phyloP scores from a whole-genome alignment of 2,329 filamentous ascomycete genomes.

The Beauveria australis region DNA sequence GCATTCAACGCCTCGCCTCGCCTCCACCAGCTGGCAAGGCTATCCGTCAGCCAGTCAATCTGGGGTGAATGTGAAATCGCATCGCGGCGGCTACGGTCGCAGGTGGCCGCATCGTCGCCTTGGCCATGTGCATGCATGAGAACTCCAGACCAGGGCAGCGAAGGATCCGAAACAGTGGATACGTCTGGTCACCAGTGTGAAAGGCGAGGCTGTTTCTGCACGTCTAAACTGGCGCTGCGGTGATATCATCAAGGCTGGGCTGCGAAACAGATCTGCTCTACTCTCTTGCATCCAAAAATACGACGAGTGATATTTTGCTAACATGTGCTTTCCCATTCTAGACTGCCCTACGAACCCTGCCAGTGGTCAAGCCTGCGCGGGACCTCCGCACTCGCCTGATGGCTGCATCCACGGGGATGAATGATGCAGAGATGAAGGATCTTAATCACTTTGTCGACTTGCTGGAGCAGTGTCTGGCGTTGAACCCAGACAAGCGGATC shows the following conservation, averaged over 20 bases:
- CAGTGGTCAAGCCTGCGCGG: constrained; percentile 65
- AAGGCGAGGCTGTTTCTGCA: neutral
- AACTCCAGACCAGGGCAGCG: neutral
- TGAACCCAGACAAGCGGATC: constrained; percentile 89
- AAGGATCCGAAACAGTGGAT: constrained; percentile 6
- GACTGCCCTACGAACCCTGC: constrained; percentile 60
- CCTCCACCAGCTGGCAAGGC: neutral
- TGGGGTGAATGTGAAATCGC: neutral
- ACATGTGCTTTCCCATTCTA: constrained; percentile 23
- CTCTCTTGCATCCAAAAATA: neutral
- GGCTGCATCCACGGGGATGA: constrained; percentile 65
- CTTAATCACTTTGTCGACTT: constrained; percentile 79
- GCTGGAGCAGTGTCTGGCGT: constrained; percentile 75
- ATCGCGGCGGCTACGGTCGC: constrained; percentile 8
- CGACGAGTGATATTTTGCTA: constrained; percentile 10
- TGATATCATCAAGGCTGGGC: neutral
- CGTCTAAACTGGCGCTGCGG: neutral
- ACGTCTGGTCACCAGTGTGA: neutral
- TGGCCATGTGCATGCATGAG: neutral
- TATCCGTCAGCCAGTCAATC: neutral
- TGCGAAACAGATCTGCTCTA: neutral
- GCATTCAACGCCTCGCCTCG: constrained; percentile 4
- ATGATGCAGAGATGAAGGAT: constrained; percentile 66
- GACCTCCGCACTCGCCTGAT: constrained; percentile 76
- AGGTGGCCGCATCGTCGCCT: constrained; percentile 6